Evolutionary conservation across 768 basidiomycete genomes (phyloP).

Genomic region (Suillus sp.): DNA sequence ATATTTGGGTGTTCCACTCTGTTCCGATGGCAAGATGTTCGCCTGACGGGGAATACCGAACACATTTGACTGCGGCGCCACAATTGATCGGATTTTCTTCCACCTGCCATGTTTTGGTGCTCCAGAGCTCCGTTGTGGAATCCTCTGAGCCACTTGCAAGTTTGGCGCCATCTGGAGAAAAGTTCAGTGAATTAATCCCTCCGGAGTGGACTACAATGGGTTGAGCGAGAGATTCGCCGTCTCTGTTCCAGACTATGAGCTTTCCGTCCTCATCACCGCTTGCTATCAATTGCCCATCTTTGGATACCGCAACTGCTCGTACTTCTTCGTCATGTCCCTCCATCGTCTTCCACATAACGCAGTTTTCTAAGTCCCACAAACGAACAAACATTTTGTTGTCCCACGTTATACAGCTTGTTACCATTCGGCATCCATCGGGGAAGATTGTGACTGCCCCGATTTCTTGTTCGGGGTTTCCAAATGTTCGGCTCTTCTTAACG

Average conservation of each 20-base stretch:
- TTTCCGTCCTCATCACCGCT: background rate
- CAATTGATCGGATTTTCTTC: background rate
- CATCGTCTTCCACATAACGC: background rate
- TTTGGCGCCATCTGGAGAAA: background rate
- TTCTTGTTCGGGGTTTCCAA: no score
- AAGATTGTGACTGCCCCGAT: background rate
- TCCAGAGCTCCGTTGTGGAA: background rate
- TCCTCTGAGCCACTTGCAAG: background rate
- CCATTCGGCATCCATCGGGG: background rate
- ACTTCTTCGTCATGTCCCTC: background rate
- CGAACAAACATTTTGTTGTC: background rate
- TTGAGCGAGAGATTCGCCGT: background rate
- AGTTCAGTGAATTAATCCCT: background rate
- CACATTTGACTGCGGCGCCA: background rate
- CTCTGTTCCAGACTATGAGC: background rate
- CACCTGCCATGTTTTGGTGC: background rate
- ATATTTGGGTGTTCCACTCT: background rate
- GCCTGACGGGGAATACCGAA: background rate
- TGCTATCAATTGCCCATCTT: background rate
- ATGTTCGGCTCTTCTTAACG: no score
- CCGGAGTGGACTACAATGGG: background rate
- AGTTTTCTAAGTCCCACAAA: background rate
- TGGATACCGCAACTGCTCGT: background rate
- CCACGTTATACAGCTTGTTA: background rate
- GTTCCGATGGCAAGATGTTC: background rate